Base-by-base conservation (phyloP, 2,329 filamentous ascomycete genomes). In the Dactylellina cionopaga region DNA sequence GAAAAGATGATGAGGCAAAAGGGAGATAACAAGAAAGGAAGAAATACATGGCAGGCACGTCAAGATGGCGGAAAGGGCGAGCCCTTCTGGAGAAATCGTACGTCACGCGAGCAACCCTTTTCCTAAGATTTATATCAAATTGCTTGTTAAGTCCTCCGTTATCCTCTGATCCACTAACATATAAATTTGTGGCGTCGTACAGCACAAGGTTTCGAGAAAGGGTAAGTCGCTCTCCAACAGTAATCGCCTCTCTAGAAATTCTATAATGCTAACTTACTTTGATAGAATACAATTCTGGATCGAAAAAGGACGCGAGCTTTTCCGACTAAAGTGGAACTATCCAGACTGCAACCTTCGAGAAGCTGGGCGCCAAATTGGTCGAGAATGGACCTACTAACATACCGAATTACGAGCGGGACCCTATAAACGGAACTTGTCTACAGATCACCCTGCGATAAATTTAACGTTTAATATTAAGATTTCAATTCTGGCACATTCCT, bases 21-120 rank as follows among this genome's bases (percentile, higher is more conserved):
- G 29, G 19, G 11, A 6, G 43, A 63, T 6, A 75, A 76, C 5
- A 80, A 79, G 70, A 74, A 75, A 9, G 76, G 79, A 17, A 80
- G 85, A 27, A 86, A 86, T 77, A 83, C 81, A 9, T 87, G 85
- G 85, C 85, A 86, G 76, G 77, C 76, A 1, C 81, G 81, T 27
- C 85, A 87, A 76, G 80, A 78, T 3, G 85, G 85, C 27, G 85
- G 85, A 0, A 56, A 81, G 22, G 84, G 83, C 11, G 85, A 87
- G 76, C 84, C 84, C 1, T 87, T 83, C 70, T 84, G 86, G 77
- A 83, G 85, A 70, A 80, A 83, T 55, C 74, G 85, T 74, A 59
- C 27, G 68, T 62, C 15, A n/a, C n/a, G 9, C 37, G 24, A 31
- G 15, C n/a, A 15, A 13, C n/a, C 41, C 6, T 31, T 10, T 10